phyloP scores from a whole-genome alignment of 305 asterid species.

The Solanum chacoense region DNA sequence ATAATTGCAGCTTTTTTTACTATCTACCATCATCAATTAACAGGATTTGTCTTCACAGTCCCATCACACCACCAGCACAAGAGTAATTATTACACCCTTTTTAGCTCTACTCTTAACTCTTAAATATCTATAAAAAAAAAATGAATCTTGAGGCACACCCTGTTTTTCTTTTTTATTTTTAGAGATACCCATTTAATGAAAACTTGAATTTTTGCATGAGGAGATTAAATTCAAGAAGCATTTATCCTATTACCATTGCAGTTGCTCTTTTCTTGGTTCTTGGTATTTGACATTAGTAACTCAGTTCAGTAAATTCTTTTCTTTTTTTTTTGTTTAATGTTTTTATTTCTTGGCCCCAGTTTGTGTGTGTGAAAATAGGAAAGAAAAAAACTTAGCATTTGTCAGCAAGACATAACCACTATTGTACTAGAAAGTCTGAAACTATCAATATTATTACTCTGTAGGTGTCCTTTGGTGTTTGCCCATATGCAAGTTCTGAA shows the following conservation, averaged over 20 bases:
- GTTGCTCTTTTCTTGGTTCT: background rate
- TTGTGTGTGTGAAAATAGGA: background rate
- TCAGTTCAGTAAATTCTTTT: background rate
- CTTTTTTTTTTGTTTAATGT: background rate
- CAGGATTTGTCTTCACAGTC: background rate
- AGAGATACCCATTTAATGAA: background rate
- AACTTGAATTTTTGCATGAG: background rate
- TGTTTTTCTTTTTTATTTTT: background rate
- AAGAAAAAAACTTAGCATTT: background rate
- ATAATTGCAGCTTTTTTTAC: background rate
- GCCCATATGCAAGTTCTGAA: conserved; percentile 1
- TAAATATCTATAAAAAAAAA: background rate
- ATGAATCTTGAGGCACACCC: background rate
- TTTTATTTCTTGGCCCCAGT: background rate
- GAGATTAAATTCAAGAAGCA: background rate
- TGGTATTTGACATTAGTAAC: background rate
- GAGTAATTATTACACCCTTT: background rate
- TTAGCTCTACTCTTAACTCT: background rate
- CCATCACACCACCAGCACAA: background rate
- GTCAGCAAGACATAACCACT: background rate
- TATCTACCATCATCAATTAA: background rate
- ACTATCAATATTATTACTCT: conserved; percentile 1
- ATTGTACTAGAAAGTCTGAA: background rate
- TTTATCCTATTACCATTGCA: background rate
- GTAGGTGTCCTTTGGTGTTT: background rate